These are phyloP conservation scores for Begonia fuchsioides DNA, from an alignment of 306 rosid species.

Conservation along the genomic window DNA sequence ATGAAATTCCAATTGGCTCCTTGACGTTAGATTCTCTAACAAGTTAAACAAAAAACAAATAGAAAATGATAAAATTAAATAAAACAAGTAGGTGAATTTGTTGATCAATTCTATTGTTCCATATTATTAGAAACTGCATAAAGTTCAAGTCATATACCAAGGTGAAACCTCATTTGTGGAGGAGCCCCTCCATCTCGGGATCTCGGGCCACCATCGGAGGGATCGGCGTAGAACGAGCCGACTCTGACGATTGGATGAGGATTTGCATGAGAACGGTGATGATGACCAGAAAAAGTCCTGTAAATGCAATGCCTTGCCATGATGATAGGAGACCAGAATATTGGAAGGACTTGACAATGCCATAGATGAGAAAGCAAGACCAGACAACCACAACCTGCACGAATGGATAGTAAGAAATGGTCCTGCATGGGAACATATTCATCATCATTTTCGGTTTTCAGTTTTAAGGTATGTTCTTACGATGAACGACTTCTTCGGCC, in stretches of 20 bases:
- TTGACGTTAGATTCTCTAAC: too few relatives aligned
- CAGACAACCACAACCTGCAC: slow-evolving; percentile 47
- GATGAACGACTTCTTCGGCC: slow-evolving; percentile 45
- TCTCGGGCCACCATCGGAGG: slow-evolving; percentile 25
- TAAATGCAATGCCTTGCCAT: slow-evolving; percentile 48
- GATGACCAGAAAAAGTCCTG: slow-evolving; percentile 27
- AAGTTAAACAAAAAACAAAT: too few relatives aligned
- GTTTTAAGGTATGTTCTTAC: slow-evolving; percentile 23
- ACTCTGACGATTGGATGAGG: slow-evolving; percentile 49
- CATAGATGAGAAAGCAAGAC: slow-evolving; percentile 30
- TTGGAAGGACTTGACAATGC: slow-evolving; percentile 16
- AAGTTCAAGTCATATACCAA: too few relatives aligned
- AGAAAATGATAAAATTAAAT: too few relatives aligned
- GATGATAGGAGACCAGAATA: slow-evolving; percentile 51
- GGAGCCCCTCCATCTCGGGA: slow-evolving; percentile 29
- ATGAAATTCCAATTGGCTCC: too few relatives aligned
- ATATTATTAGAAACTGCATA: too few relatives aligned
- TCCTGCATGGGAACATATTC: background rate
- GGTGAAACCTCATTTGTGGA: slow-evolving; percentile 15
- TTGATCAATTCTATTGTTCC: too few relatives aligned
- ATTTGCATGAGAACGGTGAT: slow-evolving; percentile 43
- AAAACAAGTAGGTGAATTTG: too few relatives aligned
- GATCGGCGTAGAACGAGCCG: slow-evolving; percentile 29
- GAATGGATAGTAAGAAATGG: slow-evolving; percentile 5
- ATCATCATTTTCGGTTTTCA: background rate